Base-by-base conservation (phyloP, 1,139 yeast species). In the Chernovozyma aurita region DNA sequence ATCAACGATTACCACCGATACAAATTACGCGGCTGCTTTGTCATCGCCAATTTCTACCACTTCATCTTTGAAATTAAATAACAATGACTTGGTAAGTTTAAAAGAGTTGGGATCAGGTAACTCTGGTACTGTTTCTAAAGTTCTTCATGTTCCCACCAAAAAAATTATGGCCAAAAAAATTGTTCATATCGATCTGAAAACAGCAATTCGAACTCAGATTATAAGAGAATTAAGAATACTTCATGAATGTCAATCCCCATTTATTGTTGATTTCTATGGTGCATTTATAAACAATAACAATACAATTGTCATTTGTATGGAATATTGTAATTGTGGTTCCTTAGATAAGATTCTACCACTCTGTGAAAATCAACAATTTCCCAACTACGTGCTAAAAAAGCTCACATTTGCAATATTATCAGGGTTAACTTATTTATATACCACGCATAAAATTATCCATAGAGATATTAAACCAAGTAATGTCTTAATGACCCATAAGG, bases 241-340 rank as follows among this genome's bases (percentile, higher is more conserved):
- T 74, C 95, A 88, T 55, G 95, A 86, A 52, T 92, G 97, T 53
- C 81, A 74, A 53, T 81, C 78, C 33, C 88, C 88, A 3, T 86
- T 75, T 50, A 90, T 92, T 38, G 85, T 88, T 34, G 87, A 85
- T 35, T 92, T 88, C 55, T 90, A 81, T 57, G 97, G 97, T 4
- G 95, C 96, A 0, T 85, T 80, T 53, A 71, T 83, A 33, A 72
- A 75, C 44, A 79, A 74, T 47, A 78, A 76, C 45, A 80, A 78
- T 49, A 62, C 73, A 26, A 85, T 85, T 25, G 84, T 87, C 15
- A 84, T 92, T 44, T 83, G 95, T 59, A 87, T 90, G 95, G 97
- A 92, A 57, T 90, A 86, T 58, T 85, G 92, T 77, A 95, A 92
- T 59, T 85, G 96, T 59, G 94, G 96, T 0, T 87, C 97, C 0